phyloP scores from a whole-genome alignment of 1,139 yeast genomes.

The Sugiyamaella neomexicana region DNA sequence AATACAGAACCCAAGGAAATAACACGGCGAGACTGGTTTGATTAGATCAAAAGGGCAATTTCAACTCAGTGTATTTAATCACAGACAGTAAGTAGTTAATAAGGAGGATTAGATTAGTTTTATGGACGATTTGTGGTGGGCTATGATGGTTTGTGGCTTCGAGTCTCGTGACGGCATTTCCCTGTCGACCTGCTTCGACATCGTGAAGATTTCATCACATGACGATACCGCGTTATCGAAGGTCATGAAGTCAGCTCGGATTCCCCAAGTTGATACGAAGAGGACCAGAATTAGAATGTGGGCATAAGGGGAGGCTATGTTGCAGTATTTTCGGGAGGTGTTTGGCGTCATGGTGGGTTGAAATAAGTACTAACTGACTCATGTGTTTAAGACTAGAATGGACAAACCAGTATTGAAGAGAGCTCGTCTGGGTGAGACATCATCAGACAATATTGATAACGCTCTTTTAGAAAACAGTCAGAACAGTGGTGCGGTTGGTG shows the following conservation, averaged over 20 bases:
- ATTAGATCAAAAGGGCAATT: neutral
- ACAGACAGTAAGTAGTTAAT: neutral
- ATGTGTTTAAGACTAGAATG: neutral
- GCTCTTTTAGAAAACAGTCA: slow-evolving; percentile 7
- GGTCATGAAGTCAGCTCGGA: neutral
- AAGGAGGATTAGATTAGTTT: too few relatives aligned
- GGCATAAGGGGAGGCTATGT: too few relatives aligned
- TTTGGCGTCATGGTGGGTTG: too few relatives aligned
- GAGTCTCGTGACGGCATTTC: slow-evolving; percentile 11
- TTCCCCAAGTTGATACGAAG: too few relatives aligned
- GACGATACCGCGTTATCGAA: slow-evolving; percentile 9
- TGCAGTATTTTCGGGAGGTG: too few relatives aligned
- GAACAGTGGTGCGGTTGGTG: neutral
- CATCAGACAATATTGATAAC: slow-evolving; percentile 10
- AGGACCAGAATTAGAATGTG: too few relatives aligned
- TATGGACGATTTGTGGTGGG: neutral
- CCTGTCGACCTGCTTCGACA: neutral
- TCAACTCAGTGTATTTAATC: neutral
- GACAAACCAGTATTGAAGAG: slow-evolving; percentile 2
- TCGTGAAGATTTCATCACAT: slow-evolving; percentile 10
- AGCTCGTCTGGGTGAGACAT: slow-evolving; percentile 7
- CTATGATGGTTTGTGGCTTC: neutral
- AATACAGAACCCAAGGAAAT: neutral
- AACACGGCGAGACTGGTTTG: neutral
- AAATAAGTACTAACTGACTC: neutral